Percentiles rank a stretch among this genome's conserved stretches.
Conservation (phyloP, 805 yeast genomes). For the Saccharomycopsis guyanensis region DNA sequence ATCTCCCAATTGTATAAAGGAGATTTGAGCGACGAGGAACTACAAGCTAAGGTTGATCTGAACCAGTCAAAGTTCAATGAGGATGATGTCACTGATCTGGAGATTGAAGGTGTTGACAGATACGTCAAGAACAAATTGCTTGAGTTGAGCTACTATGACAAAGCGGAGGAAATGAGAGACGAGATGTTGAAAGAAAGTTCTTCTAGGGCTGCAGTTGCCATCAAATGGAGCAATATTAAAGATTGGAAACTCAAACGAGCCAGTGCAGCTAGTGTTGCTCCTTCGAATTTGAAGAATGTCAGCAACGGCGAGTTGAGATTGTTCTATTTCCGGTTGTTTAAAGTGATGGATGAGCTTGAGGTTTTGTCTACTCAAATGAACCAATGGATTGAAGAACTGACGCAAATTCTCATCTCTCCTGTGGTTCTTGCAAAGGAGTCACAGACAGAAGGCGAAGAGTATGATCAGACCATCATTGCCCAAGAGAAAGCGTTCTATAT, state of each 20-base stretch:
- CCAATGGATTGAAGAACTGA: constrained; percentile 40
- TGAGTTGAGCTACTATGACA: constrained; percentile 47
- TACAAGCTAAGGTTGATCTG: constrained; percentile 1
- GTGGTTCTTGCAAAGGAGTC: constrained; percentile 29
- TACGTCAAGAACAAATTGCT: constrained; percentile 29
- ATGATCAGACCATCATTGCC: constrained; percentile 60
- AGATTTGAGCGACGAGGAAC: constrained; percentile 24
- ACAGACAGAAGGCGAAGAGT: constrained; percentile 60
- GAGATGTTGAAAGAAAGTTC: constrained; percentile 40
- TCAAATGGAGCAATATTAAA: constrained; percentile 25
- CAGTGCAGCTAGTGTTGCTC: background rate
- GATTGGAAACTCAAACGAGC: constrained; percentile 20
- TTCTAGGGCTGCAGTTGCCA: constrained; percentile 28
- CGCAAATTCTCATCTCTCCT: constrained; percentile 38
- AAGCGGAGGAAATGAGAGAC: constrained; percentile 56
- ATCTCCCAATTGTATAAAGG: constrained; percentile 31
- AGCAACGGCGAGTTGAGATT: constrained; percentile 15
- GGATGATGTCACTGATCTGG: constrained; percentile 23
- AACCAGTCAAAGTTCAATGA: constrained; percentile 26
- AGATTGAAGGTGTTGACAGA: constrained; percentile 10
- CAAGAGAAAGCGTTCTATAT: constrained; percentile 65
- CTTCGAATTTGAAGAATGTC: constrained; percentile 7
- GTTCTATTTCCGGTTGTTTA: constrained; percentile 20
- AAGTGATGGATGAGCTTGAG: constrained; percentile 34
- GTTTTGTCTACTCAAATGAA: constrained; percentile 45